Percentiles rank a stretch among this genome's conserved stretches.
These are phyloP conservation scores for Clonostachys rosea DNA, from an alignment of 2,329 filamentous ascomycete genomes.

Conservation along the genomic window DNA sequence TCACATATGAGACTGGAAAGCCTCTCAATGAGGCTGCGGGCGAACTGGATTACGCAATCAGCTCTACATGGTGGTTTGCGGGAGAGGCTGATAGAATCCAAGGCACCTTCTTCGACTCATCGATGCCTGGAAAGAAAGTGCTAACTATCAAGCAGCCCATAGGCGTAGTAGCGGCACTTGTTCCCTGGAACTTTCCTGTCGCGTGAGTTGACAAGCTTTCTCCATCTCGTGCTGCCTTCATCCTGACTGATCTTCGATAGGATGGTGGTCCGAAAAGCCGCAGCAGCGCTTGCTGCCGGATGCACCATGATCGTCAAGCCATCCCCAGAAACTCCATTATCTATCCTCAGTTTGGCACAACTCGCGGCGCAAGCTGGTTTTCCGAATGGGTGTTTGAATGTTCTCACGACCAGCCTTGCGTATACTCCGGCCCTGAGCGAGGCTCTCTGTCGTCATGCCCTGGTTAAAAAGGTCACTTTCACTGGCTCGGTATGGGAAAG, in stretches of 20 bases:
- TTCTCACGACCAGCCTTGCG: slow-evolving; percentile 52
- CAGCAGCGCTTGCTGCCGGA: slow-evolving; percentile 61
- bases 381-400: slow-evolving; percentile 70
- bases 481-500: slow-evolving; percentile 55
- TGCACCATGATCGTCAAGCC: slow-evolving; percentile 77
- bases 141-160: slow-evolving; percentile 61
- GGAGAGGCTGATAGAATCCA: slow-evolving; percentile 43
- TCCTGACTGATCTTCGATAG: not conserved
- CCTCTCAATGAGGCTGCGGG: slow-evolving; percentile 46
- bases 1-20: slow-evolving; percentile 50
- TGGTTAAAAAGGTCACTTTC: slow-evolving; percentile 71
- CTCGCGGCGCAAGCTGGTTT: slow-evolving; percentile 69
- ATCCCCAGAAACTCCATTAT: slow-evolving; percentile 70
- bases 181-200: slow-evolving; percentile 55
- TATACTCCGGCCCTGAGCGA: slow-evolving; percentile 63
- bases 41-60: slow-evolving; percentile 50
- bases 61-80: slow-evolving; percentile 53
- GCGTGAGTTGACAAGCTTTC: slow-evolving; percentile 13
- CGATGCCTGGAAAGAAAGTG: slow-evolving; percentile 57
- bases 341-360: slow-evolving; percentile 54
- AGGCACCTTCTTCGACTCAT: slow-evolving; percentile 55
- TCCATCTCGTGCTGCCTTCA: not conserved
- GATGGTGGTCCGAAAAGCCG: slow-evolving; percentile 41
- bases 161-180: slow-evolving; percentile 24
- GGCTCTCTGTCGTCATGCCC: slow-evolving; percentile 61